These are phyloP conservation scores for Lablab purpureus DNA, from an alignment of 306 rosid species.

Conservation along the genomic window DNA sequence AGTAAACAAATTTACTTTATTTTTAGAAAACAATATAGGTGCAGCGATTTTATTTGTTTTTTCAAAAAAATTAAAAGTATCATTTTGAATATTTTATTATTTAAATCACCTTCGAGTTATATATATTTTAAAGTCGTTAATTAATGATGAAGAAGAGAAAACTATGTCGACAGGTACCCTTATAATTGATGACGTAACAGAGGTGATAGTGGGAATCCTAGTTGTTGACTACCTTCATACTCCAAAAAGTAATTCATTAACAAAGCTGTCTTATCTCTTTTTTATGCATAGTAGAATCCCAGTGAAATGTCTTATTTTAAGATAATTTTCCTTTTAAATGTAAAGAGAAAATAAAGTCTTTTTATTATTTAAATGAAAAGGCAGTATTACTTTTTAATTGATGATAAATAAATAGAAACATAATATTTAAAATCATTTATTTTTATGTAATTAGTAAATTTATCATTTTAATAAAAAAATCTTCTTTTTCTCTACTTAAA, in stretches of 20 bases:
- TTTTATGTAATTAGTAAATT: too few species aligned
- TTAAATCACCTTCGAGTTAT: not conserved
- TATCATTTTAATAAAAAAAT: too few species aligned
- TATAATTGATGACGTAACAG: slow-evolving; percentile 53
- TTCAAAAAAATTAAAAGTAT: not conserved
- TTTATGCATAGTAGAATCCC: not conserved
- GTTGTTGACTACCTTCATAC: slow-evolving; percentile 47
- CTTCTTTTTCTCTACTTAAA: not conserved
- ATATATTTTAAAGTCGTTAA: not conserved
- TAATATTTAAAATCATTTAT: too few species aligned
- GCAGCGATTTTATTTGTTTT: not conserved
- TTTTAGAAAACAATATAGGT: not conserved
- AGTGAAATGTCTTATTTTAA: not conserved
- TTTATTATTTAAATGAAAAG: not conserved
- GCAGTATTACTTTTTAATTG: too few species aligned
- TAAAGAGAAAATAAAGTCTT: not conserved
- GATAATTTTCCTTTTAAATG: not conserved
- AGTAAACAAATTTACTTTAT: not conserved
- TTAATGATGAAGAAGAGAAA: too few species aligned
- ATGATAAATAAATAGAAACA: too few species aligned
- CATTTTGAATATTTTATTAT: not conserved
- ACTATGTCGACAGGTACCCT: not conserved
- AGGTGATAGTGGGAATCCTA: slow-evolving; percentile 62
- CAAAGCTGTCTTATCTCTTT: slow-evolving; percentile 31
- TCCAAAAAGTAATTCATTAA: slow-evolving; percentile 32